Evolutionary conservation across 495 filamentous ascomycete species (phyloP), one percentile per base, ranked within the genome.

Genomic region (Penicillium nucicola): DNA sequence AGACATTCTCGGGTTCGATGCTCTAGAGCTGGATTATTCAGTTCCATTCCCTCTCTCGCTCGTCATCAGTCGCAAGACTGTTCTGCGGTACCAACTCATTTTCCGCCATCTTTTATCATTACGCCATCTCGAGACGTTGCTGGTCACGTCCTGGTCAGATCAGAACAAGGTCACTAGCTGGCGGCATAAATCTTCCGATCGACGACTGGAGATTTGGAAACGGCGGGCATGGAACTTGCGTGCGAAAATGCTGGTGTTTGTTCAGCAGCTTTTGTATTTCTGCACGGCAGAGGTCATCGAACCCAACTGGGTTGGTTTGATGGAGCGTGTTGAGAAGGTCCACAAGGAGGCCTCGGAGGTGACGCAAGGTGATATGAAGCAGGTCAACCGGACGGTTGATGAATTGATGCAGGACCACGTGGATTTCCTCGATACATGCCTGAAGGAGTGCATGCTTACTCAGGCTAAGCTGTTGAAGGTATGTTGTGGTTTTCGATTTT

Each of bases 351-450:
- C 74, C 13, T 77, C 77, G 1, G 75, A 72, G 35, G 73, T 70
- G 44, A 68, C 64, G 10, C 68, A 76, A 17, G 77, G 73, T 35
- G 71, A 71, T 8, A 71, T 70, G 5, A 71, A 72, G 44, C 70
- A 82, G 64, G 76, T 74, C 37, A 89, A 88, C 50, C 78, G 91
- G 33, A 98, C 93, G 0, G 95, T 98, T 13, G 93, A 98, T 57
- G 90, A 97, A 65, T 71, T 98, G 60, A 98, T 98, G 93, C 90
- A 97, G 68, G 92, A 97, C 66, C 93, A 98, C 75, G 92, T 98
- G 25, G 93, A 97, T 69, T 97, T 97, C 66, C 68, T 98, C 47
- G 93, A 97, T 60, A 97, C 92, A 11, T 98, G 93, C 67, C 73
- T 98, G 47, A 97, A 97, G 71, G 93, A 97, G 72, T 97, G 95